These are phyloP conservation scores for Candida yuanshanica DNA, from an alignment of 805 yeast genomes.

Conservation along the genomic window DNA sequence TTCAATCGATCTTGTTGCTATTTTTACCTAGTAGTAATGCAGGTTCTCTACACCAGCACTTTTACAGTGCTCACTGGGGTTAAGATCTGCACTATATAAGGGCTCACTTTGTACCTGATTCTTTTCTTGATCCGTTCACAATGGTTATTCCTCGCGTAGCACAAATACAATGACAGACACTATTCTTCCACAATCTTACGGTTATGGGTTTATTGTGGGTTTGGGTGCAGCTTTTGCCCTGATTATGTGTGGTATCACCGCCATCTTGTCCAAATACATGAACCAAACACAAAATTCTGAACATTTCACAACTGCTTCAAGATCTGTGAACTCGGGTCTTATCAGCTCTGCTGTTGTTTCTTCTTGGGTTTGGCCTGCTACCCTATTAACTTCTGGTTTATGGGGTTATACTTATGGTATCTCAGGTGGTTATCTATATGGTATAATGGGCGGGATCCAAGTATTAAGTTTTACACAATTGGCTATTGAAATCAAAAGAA, in stretches of 20 bases:
- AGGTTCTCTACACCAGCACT: no score
- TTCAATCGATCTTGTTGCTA: no score
- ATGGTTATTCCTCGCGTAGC: background rate
- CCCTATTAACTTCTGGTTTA: slow-evolving; percentile 31
- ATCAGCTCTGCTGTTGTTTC: slow-evolving; percentile 38
- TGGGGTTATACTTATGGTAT: slow-evolving; percentile 39
- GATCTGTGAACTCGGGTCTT: slow-evolving; percentile 37
- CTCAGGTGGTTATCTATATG: slow-evolving; percentile 34
- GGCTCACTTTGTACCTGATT: no score
- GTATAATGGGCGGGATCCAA: slow-evolving; percentile 28
- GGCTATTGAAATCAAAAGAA: slow-evolving; percentile 35
- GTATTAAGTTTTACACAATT: slow-evolving; percentile 31
- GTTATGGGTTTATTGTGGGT: slow-evolving; percentile 36
- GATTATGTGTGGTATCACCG: slow-evolving; percentile 31
- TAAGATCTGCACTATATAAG: no score
- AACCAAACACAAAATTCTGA: slow-evolving; percentile 39
- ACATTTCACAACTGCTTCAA: slow-evolving; percentile 32
- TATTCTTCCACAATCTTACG: slow-evolving; percentile 20
- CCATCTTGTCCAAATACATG: slow-evolving; percentile 30
- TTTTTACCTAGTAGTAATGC: no score
- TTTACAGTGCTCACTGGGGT: no score
- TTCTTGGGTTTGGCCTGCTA: slow-evolving; percentile 46
- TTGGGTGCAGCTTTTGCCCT: slow-evolving; percentile 39
- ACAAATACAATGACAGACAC: slow-evolving; percentile 5
- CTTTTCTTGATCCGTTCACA: no score